phyloP scores from a whole-genome alignment of 495 filamentous ascomycete species.

The Hyaloscypha hepaticicola region DNA sequence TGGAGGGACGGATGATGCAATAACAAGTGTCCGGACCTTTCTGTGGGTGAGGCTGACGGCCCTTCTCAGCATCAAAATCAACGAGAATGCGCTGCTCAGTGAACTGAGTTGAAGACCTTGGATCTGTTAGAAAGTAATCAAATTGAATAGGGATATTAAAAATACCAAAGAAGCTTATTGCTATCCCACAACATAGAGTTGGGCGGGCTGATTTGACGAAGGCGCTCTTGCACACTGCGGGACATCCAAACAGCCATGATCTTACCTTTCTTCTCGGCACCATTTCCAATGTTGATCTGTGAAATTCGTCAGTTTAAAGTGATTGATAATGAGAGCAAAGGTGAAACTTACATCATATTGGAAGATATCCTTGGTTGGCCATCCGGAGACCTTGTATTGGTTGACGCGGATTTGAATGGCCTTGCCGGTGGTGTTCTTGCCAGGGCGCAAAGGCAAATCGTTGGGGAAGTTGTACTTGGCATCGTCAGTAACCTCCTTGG shows the following conservation, averaged over 20 bases:
- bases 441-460: slow-evolving; percentile 38
- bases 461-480: slow-evolving; percentile 17
- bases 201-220: slow-evolving; percentile 40
- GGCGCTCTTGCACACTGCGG: slow-evolving; percentile 48
- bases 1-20: slow-evolving; percentile 58
- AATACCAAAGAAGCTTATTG: slow-evolving; percentile 74
- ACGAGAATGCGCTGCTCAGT: slow-evolving; percentile 45
- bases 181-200: slow-evolving; percentile 72
- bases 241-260: slow-evolving; percentile 72
- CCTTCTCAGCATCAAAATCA: slow-evolving; percentile 65
- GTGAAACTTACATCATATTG: slow-evolving; percentile 83
- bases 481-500: slow-evolving; percentile 8
- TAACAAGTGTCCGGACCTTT: slow-evolving; percentile 47
- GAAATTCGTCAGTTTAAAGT: background rate
- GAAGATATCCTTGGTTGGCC: slow-evolving; percentile 55
- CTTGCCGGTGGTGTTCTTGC: slow-evolving; percentile 58
- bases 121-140: slow-evolving; percentile 28
- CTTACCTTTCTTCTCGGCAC: slow-evolving; percentile 52
- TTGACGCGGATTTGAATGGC: slow-evolving; percentile 64
- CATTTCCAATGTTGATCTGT: slow-evolving; percentile 63
- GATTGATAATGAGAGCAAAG: background rate
- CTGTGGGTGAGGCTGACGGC: slow-evolving; percentile 28
- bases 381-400: slow-evolving; percentile 62
- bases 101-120: slow-evolving; percentile 41
- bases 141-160: slow-evolving; percentile 11